Conservation (phyloP, 2,329 filamentous ascomycete genomes). For the Nectriaceae sp. region DNA sequence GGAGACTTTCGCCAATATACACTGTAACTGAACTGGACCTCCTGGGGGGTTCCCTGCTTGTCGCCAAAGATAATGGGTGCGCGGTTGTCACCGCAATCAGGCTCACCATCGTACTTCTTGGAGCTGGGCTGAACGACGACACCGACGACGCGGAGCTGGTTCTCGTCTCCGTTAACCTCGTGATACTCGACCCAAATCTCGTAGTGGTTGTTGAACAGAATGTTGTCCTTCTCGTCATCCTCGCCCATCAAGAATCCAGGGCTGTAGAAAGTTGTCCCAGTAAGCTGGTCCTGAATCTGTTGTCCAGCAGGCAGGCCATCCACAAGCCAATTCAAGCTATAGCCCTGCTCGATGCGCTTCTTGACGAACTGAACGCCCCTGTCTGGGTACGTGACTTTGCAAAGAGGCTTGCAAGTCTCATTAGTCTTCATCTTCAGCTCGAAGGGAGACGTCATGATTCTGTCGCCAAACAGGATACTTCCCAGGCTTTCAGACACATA, state of each 20-base stretch:
- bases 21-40: slow-evolving; percentile 87
- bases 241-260: slow-evolving; percentile 83
- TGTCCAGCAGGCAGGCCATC: slow-evolving; percentile 93
- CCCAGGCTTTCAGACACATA: slow-evolving; percentile 81
- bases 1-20: slow-evolving; percentile 83
- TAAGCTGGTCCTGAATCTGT: slow-evolving; percentile 73
- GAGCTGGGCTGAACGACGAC: slow-evolving; percentile 86
- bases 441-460: slow-evolving; percentile 96
- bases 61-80: slow-evolving; percentile 64
- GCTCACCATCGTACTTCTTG: slow-evolving; percentile 56
- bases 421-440: slow-evolving; percentile 84
- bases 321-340: slow-evolving; percentile 93
- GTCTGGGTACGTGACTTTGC: slow-evolving; percentile 64
- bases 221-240: slow-evolving; percentile 54
- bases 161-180: slow-evolving; percentile 63
- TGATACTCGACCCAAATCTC: slow-evolving; percentile 95
- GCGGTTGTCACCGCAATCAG: slow-evolving; percentile 64
- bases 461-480: slow-evolving; percentile 95
- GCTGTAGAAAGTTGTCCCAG: slow-evolving; percentile 80
- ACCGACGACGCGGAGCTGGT: slow-evolving; percentile 85
- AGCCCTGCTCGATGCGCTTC: slow-evolving; percentile 77
- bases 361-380: slow-evolving; percentile 79
- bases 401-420: slow-evolving; percentile 83
- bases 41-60: slow-evolving; percentile 49
- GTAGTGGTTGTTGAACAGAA: slow-evolving; percentile 88